Evolutionary conservation across 208 protist genomes (phyloP), one percentile per base, ranked within the genome.

Genomic region (Crithidia mellificae): DNA sequence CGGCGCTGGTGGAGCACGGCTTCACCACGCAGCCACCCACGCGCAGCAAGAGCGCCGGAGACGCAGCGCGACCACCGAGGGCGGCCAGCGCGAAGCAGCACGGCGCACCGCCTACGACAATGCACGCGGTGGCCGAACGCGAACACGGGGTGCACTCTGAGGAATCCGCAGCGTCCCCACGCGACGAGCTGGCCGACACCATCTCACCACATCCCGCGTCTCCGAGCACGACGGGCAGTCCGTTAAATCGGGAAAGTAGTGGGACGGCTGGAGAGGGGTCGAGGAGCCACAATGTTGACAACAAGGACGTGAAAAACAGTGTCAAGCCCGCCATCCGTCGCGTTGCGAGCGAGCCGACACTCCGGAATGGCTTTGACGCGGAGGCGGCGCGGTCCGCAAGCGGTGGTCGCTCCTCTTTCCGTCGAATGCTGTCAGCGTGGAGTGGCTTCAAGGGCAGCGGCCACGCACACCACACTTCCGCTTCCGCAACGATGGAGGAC

Each of bases 1-100:
- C 62, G 14, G 56, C 70, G 22, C 29, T 76, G 38, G 62, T 65
- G 6, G 63, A 63, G 24, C 70, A 70, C 63, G 70, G 70, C 63
- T 76, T 61, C 49, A 57, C 20, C 47, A 55, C 59, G 1, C 6
- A 41, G 15, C 8, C 44, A 2, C 44, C 29, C 22, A 46, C 39
- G 9, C 29, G n/a, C 8, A 1, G 43, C 5, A 27, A 25, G 20
- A 55, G n/a, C 20, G 22, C 32, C 24, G 7, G 7, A 38, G 15
- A 7, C 3, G 1, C 25, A 14, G 19, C 34, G 36, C 36, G n/a
- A n/a, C n/a, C n/a, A n/a, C n/a, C n/a, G n/a, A n/a, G n/a, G n/a
- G n/a, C n/a, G n/a, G n/a, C n/a, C 12, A 49, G 43, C 43, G 19
- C 12, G 19, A 49, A 49, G 19, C 43, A 49, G 43, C 7, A 49